phyloP scores from a whole-genome alignment of 768 basidiomycete species.

The Kwoniella bestiolae region DNA sequence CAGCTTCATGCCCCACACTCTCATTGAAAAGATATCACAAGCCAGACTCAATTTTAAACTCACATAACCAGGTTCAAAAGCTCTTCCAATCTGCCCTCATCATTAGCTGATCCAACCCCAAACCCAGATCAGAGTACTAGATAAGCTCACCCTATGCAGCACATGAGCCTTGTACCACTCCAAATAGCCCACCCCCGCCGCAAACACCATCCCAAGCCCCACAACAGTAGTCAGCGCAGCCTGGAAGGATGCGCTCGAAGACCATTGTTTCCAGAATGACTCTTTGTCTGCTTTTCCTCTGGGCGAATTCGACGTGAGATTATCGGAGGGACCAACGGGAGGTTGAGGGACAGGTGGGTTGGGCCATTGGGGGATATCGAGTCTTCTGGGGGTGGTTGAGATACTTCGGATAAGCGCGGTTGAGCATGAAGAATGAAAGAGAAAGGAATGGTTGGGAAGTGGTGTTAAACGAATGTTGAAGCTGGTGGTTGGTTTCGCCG shows the following conservation, averaged over 20 bases:
- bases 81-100: conserved; percentile 69
- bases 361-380: conserved; percentile 51
- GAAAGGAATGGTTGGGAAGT: neutral
- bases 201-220: conserved; percentile 51
- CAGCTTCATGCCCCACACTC: too few species aligned
- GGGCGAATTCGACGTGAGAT: conserved; percentile 5
- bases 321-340: conserved; percentile 43
- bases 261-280: conserved; percentile 41
- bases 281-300: conserved; percentile 13
- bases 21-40: too few species aligned
- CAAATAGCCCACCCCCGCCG: conserved; percentile 68
- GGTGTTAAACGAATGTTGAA: neutral
- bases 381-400: neutral
- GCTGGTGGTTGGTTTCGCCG: neutral
- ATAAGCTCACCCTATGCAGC: conserved; percentile 68
- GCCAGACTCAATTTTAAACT: conserved; percentile 54
- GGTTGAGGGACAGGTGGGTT: conserved; percentile 50
- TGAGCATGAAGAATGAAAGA: neutral
- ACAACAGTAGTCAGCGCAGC: conserved; percentile 55
- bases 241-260: conserved; percentile 46
- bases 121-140: neutral
- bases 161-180: conserved; percentile 83
- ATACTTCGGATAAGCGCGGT: neutral
- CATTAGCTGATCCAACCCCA: neutral
- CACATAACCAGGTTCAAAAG: conserved; percentile 80